Base-by-base conservation (phyloP, 208 protist genomes). In the Acanthamoeba sp. region DNA sequence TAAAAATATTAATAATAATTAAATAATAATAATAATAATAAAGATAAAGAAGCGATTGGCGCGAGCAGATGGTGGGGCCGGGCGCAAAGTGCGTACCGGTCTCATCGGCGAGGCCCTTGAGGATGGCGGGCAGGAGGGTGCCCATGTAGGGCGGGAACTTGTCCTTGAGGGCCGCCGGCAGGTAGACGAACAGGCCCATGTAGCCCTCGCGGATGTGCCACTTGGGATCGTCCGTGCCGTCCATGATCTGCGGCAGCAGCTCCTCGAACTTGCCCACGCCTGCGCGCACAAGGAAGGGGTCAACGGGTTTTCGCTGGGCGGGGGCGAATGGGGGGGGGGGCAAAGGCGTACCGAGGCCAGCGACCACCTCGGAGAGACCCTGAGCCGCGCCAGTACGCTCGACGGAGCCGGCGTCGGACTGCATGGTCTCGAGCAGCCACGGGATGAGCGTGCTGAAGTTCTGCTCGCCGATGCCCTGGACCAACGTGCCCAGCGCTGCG, bases 371-470 rank as follows among this genome's bases (percentile, higher is more conserved):
- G 24, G 94, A 95, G 14, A 98, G 94, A 76, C 94, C 98, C 95
- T 98, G 97, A 29, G 98, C 97, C 2, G 98, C 97, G 84, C 97
- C 98, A 24, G 91, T 55, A 88, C 97, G 94, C 84, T 98, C 97
- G 5, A 98, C 97, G 9, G 95, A 62, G 76, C 95, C 92, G 27
- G 50, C 42, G 5, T 97, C 97, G 10, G 95, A 94, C n/a, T 95
- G 71, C 27, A 98, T 89, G 20, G 93, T 97, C 36, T 96, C 95
- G 12, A 96, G 66, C 34, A 98, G 93, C 97, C 97, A 98, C 36
- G 96, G 95, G 3, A 98, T 91, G 16, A 98, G 85, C 3, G 96
- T 96, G 27, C 78, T 42, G 71, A 98, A 98, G 48, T 96, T 80
- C 10, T 97, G 95, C 66, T 98, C 97, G 94, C 97, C 97, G 29